Evolutionary conservation across 2,329 filamentous ascomycete species (phyloP).

Genomic region (Apiospora phragmitis): DNA sequence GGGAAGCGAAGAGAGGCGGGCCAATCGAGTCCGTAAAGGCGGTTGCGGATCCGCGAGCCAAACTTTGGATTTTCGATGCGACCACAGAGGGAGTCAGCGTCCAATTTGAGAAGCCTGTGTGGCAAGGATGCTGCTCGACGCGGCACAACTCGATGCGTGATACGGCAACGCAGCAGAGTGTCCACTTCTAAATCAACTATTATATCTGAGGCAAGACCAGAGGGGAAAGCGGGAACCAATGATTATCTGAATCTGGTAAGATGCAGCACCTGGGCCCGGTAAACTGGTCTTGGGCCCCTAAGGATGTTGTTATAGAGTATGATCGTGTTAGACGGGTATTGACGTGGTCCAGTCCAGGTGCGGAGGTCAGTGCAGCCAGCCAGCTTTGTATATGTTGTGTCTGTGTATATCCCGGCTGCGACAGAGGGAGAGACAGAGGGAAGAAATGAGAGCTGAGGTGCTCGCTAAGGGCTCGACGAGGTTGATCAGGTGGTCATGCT

Average conservation of each 20-base stretch:
- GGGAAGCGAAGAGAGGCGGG: conserved; percentile 22
- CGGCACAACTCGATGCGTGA: conserved; percentile 23
- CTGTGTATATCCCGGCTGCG: neutral
- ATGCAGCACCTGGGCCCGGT: conserved; percentile 21
- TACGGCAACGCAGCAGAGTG: conserved; percentile 24
- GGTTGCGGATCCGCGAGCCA: conserved; percentile 23
- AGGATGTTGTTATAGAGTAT: conserved; percentile 1
- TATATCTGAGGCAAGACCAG: conserved; percentile 22
- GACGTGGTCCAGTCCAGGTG: neutral
- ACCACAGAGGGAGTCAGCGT: conserved; percentile 23
- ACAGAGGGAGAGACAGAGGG: neutral
- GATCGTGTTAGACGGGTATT: neutral
- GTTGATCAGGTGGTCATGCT: neutral
- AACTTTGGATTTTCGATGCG: conserved; percentile 22
- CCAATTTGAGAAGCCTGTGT: conserved; percentile 25
- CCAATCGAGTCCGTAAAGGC: conserved; percentile 29
- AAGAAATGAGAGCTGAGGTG: neutral
- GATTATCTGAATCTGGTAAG: conserved; percentile 23
- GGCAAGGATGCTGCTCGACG: conserved; percentile 24
- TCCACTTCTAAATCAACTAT: conserved; percentile 23
- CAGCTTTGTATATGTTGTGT: neutral
- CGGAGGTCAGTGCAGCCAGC: neutral
- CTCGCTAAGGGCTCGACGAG: neutral
- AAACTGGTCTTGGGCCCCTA: conserved; percentile 12
- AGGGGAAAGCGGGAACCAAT: conserved; percentile 20